These are phyloP conservation scores for Phialophora expanda DNA, from an alignment of 2,329 filamentous ascomycete species.

Conservation along the genomic window DNA sequence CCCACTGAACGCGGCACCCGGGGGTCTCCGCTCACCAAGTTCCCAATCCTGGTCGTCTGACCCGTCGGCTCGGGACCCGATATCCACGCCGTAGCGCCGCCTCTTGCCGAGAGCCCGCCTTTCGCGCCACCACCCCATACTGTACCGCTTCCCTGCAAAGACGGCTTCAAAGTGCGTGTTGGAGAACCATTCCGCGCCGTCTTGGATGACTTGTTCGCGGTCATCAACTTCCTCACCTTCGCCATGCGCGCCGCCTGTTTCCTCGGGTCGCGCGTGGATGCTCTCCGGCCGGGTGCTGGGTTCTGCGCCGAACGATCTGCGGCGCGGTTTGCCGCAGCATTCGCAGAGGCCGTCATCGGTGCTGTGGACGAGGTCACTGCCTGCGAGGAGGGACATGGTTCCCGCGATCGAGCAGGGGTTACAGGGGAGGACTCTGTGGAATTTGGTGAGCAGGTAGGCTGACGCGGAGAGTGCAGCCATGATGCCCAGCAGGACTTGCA, in stretches of 20 bases:
- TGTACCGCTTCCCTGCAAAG: slow-evolving; percentile 35
- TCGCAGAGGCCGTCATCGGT: slow-evolving; percentile 36
- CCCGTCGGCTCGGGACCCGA: slow-evolving; percentile 34
- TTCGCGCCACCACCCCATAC: slow-evolving; percentile 40
- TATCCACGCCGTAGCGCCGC: slow-evolving; percentile 37
- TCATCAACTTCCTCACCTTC: slow-evolving; percentile 8
- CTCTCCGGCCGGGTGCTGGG: slow-evolving; percentile 24
- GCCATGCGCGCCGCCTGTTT: slow-evolving; percentile 21
- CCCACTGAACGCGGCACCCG: slow-evolving; percentile 23
- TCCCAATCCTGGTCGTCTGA: slow-evolving; percentile 37
- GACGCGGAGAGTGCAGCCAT: slow-evolving; percentile 28
- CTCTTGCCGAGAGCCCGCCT: slow-evolving; percentile 26
- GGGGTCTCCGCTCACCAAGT: slow-evolving; percentile 27
- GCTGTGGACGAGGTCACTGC: slow-evolving; percentile 38
- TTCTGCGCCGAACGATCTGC: slow-evolving; percentile 28
- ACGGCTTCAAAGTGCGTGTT: slow-evolving; percentile 28
- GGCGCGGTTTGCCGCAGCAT: slow-evolving; percentile 39
- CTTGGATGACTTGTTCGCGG: slow-evolving; percentile 33
- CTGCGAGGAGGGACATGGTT: slow-evolving; percentile 39
- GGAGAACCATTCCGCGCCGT: slow-evolving; percentile 37
- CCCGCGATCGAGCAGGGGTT: slow-evolving; percentile 38
- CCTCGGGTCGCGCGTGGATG: slow-evolving; percentile 32
- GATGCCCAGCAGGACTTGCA: slow-evolving; percentile 38
- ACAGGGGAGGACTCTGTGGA: slow-evolving; percentile 36
- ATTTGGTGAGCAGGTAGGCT: slow-evolving; percentile 36